Conservation (phyloP, 176 grass and related monocot species). For the Oryza brachyantha region DNA sequence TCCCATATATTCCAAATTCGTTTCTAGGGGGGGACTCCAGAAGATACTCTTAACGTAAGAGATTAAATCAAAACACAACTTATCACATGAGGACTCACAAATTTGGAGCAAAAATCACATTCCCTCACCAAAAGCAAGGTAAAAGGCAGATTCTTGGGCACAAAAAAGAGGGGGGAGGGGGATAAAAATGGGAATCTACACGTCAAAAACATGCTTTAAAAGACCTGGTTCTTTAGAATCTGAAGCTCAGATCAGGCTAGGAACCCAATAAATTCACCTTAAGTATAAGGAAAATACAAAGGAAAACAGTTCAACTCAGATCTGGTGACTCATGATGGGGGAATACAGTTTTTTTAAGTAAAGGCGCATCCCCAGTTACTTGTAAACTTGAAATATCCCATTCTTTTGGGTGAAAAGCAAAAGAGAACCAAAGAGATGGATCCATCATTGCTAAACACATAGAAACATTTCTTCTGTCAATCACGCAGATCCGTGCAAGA, state of each 20-base stretch:
- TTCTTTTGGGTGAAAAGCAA: conserved; percentile 33
- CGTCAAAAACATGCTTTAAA: conserved; percentile 30
- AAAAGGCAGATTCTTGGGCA: background rate
- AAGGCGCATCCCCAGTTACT: conserved; percentile 29
- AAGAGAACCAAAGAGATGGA: conserved; percentile 41
- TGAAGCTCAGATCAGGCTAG: conserved; percentile 10
- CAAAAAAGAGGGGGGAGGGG: background rate
- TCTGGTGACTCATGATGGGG: conserved; percentile 33
- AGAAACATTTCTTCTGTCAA: conserved; percentile 45
- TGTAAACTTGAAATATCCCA: conserved; percentile 36
- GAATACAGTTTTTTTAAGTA: conserved; percentile 18
- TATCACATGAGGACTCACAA: conserved; percentile 10
- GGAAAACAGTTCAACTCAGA: conserved; percentile 43
- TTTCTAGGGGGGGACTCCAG: background rate
- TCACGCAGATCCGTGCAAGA: conserved; percentile 39
- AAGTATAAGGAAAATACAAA: conserved; percentile 31
- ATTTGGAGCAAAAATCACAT: background rate
- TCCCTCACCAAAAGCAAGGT: background rate
- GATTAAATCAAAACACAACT: background rate
- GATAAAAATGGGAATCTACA: conserved; percentile 21
- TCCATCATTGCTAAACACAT: conserved; percentile 41
- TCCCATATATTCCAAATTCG: conserved; percentile 7
- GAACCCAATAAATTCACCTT: conserved; percentile 29
- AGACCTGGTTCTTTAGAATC: conserved; percentile 33
- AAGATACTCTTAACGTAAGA: background rate